Percentiles rank a stretch among this genome's conserved stretches.
phyloP scores from a whole-genome alignment of 1,284 basidiomycete species.

The Microbotryum intermedium region DNA sequence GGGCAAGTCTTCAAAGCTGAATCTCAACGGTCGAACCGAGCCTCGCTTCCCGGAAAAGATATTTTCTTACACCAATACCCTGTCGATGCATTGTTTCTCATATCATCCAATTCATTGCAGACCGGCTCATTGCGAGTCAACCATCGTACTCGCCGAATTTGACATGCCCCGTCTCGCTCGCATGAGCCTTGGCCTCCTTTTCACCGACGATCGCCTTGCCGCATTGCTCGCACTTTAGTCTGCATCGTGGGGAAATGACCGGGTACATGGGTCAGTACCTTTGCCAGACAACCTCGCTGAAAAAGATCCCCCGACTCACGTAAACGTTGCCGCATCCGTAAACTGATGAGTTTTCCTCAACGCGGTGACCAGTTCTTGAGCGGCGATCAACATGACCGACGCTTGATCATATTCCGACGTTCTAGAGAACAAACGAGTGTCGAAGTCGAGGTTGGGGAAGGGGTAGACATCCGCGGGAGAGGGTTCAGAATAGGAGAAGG shows the following conservation, averaged over 20 bases:
- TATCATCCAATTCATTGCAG: not conserved
- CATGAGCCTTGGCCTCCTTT: conserved; percentile 80
- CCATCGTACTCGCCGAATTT: conserved; percentile 71
- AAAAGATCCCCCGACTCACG: conserved; percentile 13
- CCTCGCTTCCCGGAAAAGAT: too few species aligned
- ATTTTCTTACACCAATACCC: too few species aligned
- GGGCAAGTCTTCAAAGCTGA: too few species aligned
- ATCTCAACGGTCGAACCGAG: too few species aligned
- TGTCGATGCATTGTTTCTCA: too few species aligned
- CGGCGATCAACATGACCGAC: conserved; percentile 51
- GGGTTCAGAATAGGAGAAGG: conserved; percentile 63
- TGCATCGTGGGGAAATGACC: too few species aligned
- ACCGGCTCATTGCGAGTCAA: too few species aligned
- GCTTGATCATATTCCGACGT: conserved; percentile 42
- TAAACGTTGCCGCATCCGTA: conserved; percentile 82
- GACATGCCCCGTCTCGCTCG: conserved; percentile 72
- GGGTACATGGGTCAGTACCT: too few species aligned
- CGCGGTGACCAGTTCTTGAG: conserved; percentile 58
- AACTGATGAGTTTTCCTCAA: conserved; percentile 68
- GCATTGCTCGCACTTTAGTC: conserved; percentile 37
- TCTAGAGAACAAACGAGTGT: conserved; percentile 72
- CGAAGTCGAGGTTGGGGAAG: conserved; percentile 55
- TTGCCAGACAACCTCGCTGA: too few species aligned
- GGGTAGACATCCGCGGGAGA: conserved; percentile 46
- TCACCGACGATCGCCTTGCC: conserved; percentile 73